These are phyloP conservation scores for Rhodotorula sp. DNA, from an alignment of 1,284 basidiomycete genomes.

Conservation along the genomic window DNA sequence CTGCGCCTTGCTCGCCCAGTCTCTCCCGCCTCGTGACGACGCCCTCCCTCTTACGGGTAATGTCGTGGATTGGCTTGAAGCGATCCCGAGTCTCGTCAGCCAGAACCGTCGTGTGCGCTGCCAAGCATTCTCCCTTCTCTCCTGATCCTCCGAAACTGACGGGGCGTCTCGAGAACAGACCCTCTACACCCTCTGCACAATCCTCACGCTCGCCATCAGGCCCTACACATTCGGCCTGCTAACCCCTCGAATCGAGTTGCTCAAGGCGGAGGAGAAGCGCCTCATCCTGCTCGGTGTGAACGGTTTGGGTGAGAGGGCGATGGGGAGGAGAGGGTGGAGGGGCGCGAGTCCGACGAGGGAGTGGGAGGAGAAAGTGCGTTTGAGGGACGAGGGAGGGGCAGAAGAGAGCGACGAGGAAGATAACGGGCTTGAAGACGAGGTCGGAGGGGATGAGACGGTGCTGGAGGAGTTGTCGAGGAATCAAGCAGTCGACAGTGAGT, in stretches of 20 bases:
- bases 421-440: background rate
- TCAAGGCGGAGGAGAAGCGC: constrained; percentile 12
- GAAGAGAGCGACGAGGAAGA: constrained; percentile 10
- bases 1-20: constrained; percentile 11
- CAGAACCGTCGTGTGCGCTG: constrained; percentile 4
- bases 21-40: background rate
- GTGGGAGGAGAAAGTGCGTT: background rate
- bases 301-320: background rate
- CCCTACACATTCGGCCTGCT: constrained; percentile 18
- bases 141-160: background rate
- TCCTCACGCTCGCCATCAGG: constrained; percentile 2
- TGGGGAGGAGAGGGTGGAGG: constrained; percentile 1
- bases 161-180: background rate
- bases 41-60: no score
- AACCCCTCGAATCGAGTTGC: constrained; percentile 7
- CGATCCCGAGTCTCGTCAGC: background rate
- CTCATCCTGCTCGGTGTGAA: background rate
- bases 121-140: background rate
- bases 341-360: constrained; percentile 3
- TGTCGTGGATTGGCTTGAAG: background rate
- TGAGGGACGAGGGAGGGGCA: background rate
- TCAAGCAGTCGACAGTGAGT: constrained; percentile 8
- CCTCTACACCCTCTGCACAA: constrained; percentile 9
- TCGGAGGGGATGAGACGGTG: background rate
- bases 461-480: background rate